phyloP scores from a whole-genome alignment of 2,329 filamentous ascomycete genomes.

The Thelonectria olida region DNA sequence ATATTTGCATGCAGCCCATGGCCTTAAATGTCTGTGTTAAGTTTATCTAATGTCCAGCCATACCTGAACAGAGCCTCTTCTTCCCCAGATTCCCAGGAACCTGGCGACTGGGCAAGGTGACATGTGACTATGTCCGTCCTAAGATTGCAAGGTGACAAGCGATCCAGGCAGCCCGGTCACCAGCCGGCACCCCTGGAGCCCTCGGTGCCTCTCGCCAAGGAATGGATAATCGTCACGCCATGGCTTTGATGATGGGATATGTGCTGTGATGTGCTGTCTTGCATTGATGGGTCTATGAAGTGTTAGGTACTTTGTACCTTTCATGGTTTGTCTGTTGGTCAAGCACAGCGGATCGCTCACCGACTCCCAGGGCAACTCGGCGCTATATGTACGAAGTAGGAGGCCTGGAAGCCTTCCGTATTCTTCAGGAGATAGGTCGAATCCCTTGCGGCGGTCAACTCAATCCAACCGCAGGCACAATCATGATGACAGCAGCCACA shows the following conservation, averaged over 20 bases:
- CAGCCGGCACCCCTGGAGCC: not conserved
- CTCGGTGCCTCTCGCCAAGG: not conserved
- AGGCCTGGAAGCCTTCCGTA: too few species aligned
- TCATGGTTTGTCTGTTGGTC: not conserved
- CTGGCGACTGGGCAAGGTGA: not conserved
- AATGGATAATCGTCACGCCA: slow-evolving; percentile 5
- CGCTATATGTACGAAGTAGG: too few species aligned
- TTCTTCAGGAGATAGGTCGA: too few species aligned
- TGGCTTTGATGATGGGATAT: not conserved
- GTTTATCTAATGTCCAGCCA: not conserved
- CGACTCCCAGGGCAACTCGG: not conserved
- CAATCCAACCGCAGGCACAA: too few species aligned
- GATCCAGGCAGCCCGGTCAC: not conserved
- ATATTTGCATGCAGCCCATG: too few species aligned
- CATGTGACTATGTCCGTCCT: not conserved
- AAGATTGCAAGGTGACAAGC: not conserved
- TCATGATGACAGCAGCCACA: too few species aligned
- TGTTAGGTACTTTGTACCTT: not conserved
- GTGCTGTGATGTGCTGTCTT: not conserved
- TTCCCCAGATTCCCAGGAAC: not conserved
- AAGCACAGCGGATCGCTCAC: not conserved
- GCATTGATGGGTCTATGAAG: not conserved
- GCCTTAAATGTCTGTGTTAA: too few species aligned
- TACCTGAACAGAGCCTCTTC: not conserved
- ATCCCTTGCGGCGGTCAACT: too few species aligned